Evolutionary conservation across 305 asterid species (phyloP).

Genomic region (Solanum aculeatissimum): DNA sequence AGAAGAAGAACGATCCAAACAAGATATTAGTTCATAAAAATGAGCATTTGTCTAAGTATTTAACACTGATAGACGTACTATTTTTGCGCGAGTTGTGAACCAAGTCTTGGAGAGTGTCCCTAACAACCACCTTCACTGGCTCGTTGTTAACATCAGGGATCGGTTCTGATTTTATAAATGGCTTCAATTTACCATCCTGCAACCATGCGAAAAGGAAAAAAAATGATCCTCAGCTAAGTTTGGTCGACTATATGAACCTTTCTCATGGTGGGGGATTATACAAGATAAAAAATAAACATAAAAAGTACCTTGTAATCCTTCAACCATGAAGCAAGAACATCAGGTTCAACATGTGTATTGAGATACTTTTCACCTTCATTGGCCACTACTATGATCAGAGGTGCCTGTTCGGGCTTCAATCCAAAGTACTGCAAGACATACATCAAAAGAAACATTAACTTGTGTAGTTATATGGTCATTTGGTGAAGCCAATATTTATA

Average conservation of each 20-base stretch:
- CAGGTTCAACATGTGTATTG: slow-evolving; percentile 43
- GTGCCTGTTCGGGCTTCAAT: slow-evolving; percentile 48
- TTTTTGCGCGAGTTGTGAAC: slow-evolving; percentile 63
- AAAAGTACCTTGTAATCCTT: slow-evolving; percentile 47
- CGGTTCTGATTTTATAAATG: slow-evolving; percentile 47
- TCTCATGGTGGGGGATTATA: not conserved
- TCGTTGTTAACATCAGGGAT: slow-evolving; percentile 54
- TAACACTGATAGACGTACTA: slow-evolving; percentile 19
- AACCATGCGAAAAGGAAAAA: not conserved
- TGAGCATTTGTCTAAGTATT: not conserved
- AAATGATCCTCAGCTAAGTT: not conserved
- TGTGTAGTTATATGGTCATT: not conserved
- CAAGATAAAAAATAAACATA: not conserved
- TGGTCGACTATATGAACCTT: not conserved
- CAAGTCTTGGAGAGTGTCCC: slow-evolving; percentile 38
- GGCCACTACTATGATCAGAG: slow-evolving; percentile 44
- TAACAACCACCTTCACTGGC: slow-evolving; percentile 69
- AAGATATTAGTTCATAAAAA: not conserved
- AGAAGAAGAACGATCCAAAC: not conserved
- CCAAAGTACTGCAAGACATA: slow-evolving; percentile 65
- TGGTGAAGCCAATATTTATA: not conserved
- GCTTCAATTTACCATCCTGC: slow-evolving; percentile 49
- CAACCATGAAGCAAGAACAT: slow-evolving; percentile 50
- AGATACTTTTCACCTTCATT: slow-evolving; percentile 43
- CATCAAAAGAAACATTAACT: not conserved